Evolutionary conservation across 345 rosid genomes (phyloP), one percentile per base, ranked within the genome.

Genomic region (Syzygium oleosum): DNA sequence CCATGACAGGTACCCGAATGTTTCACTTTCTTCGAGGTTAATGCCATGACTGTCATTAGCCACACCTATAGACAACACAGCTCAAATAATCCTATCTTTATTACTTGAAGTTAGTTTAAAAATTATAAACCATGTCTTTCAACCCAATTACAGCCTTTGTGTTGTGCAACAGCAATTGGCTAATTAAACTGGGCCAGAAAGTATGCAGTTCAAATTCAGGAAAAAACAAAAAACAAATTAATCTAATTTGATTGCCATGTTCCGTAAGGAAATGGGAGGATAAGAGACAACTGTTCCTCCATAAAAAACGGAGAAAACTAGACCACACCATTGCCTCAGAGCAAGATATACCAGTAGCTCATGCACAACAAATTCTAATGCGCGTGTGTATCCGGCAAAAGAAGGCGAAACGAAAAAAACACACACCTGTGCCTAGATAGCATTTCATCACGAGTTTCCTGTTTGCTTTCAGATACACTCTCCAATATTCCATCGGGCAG

Each of bases 361-460:
- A 38, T 19, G 8, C 27, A 73, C 27, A 38, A 25, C 27, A 21
- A 73, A 73, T 73, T 38, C 83, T 73, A 38, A 19, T 73, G 80
- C 80, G 21, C 25, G 25, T 22, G 8, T 38, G 14, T 19, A 73
- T 73, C 38, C 49, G 38, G 49, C 49, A 73, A 73, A 17, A 52
- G 53, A 65, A 51, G 10, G 43, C 21, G 31, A 51, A 23, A n/a
- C 49, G 38, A 58, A 87, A 23, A 7, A 61, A 79, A 29, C 12
- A 8, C 77, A 52, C 61, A 92, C 96, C 94, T 92, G 91, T 95
- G 97, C 94, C 97, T 91, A 58, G 94, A 91, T 52, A 94, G 95
- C 92, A 95, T 92, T 90, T 94, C 97, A 88, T 93, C 94, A 21
- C 94, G 89, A 78, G 91, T 90, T 90, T 93, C 96, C 73, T 85